Percentiles rank a stretch among this genome's conserved stretches.
Evolutionary conservation across 1,139 yeast species (phyloP).

Genomic region (Blastobotrys capitulatus): DNA sequence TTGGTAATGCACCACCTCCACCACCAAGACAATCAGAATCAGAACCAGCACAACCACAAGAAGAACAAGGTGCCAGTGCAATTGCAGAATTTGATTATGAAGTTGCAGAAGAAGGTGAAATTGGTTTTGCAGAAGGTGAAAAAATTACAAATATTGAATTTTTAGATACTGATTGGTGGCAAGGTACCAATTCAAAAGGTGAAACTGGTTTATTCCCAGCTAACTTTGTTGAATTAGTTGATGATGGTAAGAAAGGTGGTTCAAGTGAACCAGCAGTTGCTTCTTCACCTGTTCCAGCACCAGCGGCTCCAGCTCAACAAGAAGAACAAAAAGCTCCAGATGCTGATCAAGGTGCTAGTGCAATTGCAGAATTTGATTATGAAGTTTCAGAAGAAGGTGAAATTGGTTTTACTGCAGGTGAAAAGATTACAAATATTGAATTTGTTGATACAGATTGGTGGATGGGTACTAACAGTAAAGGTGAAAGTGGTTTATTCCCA

Average conservation of each 20-base stretch:
- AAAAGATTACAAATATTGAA: constrained; percentile 71
- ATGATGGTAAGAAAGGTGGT: background rate
- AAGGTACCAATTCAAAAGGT: constrained; percentile 55
- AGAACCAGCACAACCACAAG: background rate
- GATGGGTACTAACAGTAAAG: constrained; percentile 69
- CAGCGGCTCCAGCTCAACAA: constrained; percentile 23
- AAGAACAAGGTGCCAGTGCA: constrained; percentile 36
- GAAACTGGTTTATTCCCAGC: constrained; percentile 75
- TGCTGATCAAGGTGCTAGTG: constrained; percentile 35
- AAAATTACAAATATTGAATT: constrained; percentile 57
- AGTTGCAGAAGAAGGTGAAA: constrained; percentile 72
- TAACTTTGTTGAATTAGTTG: constrained; percentile 49
- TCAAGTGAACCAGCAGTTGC: constrained; percentile 18
- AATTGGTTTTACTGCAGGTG: constrained; percentile 77
- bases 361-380: constrained; percentile 79
- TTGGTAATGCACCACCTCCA: constrained; percentile 7
- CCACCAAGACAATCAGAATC: background rate
- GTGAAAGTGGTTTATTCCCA: constrained; percentile 84
- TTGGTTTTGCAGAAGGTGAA: constrained; percentile 62
- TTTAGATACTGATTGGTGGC: constrained; percentile 81
- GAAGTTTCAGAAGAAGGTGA: constrained; percentile 91
- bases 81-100: constrained; percentile 57
- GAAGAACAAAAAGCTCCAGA: constrained; percentile 12
- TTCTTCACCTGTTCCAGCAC: constrained; percentile 18
- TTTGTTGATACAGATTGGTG: constrained; percentile 97